phyloP scores from a whole-genome alignment of 176 grass and related monocot genomes.

The Oryza brachyantha region DNA sequence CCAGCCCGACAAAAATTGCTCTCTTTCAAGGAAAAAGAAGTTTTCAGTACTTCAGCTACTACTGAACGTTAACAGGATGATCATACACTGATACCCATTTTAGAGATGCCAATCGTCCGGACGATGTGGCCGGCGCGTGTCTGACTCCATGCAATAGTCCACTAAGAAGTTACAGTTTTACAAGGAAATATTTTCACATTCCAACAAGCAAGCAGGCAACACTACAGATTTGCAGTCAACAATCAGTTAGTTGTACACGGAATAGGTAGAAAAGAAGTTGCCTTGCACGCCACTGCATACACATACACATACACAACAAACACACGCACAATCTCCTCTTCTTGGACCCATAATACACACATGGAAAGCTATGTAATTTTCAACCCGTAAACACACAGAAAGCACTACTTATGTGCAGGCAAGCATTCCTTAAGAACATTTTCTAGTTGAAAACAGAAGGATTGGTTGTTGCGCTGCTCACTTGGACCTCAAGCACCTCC shows the following conservation, averaged over 20 bases:
- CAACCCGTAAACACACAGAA: not conserved
- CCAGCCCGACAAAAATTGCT: not conserved
- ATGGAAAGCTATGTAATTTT: not conserved
- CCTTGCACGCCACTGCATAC: not conserved
- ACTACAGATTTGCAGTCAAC: not conserved
- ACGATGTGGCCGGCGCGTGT: not conserved
- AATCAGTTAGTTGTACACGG: not conserved
- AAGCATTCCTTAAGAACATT: not conserved
- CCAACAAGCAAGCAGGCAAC: not conserved
- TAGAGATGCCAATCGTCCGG: not conserved
- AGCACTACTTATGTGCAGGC: not conserved
- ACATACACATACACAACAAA: not conserved
- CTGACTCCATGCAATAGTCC: not conserved
- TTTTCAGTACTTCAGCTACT: not conserved
- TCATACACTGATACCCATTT: not conserved
- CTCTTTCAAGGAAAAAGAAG: not conserved
- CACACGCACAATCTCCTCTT: not conserved
- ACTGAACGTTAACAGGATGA: no score
- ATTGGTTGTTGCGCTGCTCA: constrained; percentile 90
- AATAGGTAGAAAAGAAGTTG: not conserved
- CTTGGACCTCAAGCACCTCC: constrained; percentile 94
- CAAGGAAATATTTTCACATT: not conserved
- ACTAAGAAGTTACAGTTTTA: not conserved
- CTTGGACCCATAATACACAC: not conserved
- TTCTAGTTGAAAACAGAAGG: constrained; percentile 81